phyloP scores from a whole-genome alignment of 78 protist genomes.

The Thecamonas trahens region DNA sequence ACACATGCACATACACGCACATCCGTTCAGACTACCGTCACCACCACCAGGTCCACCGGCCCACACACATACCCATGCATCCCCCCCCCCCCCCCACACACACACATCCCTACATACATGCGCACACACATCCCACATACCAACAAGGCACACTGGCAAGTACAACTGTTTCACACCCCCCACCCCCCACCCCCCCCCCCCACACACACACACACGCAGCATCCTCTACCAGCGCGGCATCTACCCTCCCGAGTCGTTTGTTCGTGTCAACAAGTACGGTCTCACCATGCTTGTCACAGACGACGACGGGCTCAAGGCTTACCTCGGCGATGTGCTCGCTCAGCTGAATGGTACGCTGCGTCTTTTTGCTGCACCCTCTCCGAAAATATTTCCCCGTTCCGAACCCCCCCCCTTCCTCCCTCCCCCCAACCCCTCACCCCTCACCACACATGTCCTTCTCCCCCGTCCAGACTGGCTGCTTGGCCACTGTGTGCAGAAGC shows the following conservation, averaged over 20 bases:
- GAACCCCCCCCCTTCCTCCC: neutral
- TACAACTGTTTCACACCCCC: no score
- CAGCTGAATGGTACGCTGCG: conserved; percentile 53
- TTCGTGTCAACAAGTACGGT: conserved; percentile 78
- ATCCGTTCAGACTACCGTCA: no score
- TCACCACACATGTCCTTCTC: no score
- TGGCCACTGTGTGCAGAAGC: conserved; percentile 73
- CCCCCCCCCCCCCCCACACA: no score
- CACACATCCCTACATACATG: no score
- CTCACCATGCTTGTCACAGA: conserved; percentile 74
- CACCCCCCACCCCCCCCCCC: no score
- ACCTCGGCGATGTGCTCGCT: conserved; percentile 70
- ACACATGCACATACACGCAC: no score
- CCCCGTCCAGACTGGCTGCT: conserved; percentile 89
- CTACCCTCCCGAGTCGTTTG: conserved; percentile 92
- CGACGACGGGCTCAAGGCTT: conserved; percentile 75
- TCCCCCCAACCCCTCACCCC: neutral
- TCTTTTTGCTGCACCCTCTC: no score
- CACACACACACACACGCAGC: neutral
- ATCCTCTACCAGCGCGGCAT: conserved; percentile 92
- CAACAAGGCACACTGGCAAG: no score
- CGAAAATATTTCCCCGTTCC: neutral
- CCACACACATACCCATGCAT: no score
- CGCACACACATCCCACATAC: no score
- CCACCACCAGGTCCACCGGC: no score